Base-by-base conservation (phyloP, 805 yeast species). In the Hermanozyma aechmeae region DNA sequence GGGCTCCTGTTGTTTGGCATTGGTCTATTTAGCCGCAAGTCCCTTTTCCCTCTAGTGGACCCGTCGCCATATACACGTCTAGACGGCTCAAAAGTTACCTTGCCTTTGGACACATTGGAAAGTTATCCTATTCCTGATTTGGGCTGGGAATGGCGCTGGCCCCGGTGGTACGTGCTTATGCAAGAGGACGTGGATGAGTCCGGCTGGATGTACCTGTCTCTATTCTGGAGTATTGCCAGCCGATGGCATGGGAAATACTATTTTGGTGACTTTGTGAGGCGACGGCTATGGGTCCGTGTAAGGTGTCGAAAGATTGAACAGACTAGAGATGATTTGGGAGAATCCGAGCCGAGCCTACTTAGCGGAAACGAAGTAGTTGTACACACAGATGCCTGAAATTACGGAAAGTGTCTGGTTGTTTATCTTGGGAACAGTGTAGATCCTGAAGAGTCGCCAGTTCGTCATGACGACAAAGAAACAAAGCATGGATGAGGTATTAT, bases 171-270 rank as follows among this genome's bases (percentile, higher is more conserved):
- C 42, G 77, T 79, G 3, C 63, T 77, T 34, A 78, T 83, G 89
- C 50, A 62, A 24, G 56, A 59, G 23, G 85, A 80, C 44, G 79
- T 73, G 13, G 94, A 82, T 49, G 87, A 80, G 42, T 81, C 78
- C 44, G 94, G 94, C n/a, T 82, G 94, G 94, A 48, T 66, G 18
- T 83, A 82, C 45, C 64, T 80, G 33, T 58, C 70, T 53, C 40
- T 64, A 15, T 69, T 76, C 35, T 68, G 6, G 16, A 5, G 69
- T 13, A 42, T 39, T 35, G 42, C 40, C 15, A 46, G 50, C 26
- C 33, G n/a, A 24, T 82, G 94, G 94, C 72, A 74, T 41, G 83
- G 82, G 3, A 71, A 68, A 43, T 61, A 65, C 26, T 60, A 62
- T 38, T 56, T 69, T 35, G 78, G 80, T 2, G 68, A 76, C 34